Evolutionary conservation across 2,329 filamentous ascomycete species (phyloP).

Genomic region (Cercospora sesami): DNA sequence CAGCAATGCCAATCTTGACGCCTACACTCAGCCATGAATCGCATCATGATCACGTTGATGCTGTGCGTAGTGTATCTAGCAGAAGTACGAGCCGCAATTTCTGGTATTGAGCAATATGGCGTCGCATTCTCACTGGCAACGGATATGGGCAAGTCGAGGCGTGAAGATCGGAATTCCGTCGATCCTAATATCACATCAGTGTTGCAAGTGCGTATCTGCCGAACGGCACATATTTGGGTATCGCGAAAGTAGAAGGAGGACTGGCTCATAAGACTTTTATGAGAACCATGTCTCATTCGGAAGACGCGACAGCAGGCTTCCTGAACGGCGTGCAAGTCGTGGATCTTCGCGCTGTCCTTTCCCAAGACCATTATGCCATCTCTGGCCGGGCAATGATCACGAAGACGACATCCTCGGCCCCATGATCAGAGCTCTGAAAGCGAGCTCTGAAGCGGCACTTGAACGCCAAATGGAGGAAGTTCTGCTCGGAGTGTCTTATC

Average conservation of each 20-base stretch:
- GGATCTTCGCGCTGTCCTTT: neutral
- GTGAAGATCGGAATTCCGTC: neutral
- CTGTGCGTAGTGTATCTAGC: neutral
- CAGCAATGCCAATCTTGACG: neutral
- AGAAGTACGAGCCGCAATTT: neutral
- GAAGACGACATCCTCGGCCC: neutral
- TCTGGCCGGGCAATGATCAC: neutral
- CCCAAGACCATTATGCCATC: neutral
- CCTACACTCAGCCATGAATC: neutral
- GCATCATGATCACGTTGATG: neutral
- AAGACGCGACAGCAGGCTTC: neutral
- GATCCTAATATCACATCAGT: neutral
- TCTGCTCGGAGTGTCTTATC: neutral
- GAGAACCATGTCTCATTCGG: neutral
- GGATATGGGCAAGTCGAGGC: neutral
- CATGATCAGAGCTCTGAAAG: neutral
- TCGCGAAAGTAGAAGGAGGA: neutral
- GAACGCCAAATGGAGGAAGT: neutral
- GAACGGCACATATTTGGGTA: neutral
- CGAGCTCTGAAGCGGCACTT: neutral
- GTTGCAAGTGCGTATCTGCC: neutral
- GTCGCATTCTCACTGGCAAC: neutral
- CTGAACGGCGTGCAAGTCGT: neutral
- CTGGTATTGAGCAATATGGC: neutral
- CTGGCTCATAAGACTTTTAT: neutral